Evolutionary conservation across 176 grass and related monocot species (phyloP).

Genomic region (Olyra latifolia): DNA sequence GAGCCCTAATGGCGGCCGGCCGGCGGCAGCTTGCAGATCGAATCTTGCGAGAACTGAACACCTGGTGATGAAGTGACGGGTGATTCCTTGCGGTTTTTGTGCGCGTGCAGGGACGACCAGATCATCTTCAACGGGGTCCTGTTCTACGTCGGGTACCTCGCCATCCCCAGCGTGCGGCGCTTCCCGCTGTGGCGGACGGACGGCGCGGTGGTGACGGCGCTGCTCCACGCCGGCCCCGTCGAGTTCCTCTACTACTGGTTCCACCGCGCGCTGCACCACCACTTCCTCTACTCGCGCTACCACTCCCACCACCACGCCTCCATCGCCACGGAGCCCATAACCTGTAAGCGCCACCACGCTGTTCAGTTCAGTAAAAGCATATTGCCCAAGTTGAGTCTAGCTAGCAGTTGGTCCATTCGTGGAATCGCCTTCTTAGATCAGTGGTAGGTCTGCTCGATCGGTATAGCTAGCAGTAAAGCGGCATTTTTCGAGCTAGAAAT

Average conservation of each 20-base stretch:
- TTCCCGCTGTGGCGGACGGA: constrained; percentile 67
- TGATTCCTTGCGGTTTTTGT: too few relatives aligned
- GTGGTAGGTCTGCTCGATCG: too few relatives aligned
- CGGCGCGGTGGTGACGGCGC: constrained; percentile 45
- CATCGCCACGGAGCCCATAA: constrained; percentile 91
- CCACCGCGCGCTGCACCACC: constrained; percentile 93
- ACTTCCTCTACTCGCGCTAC: constrained; percentile 89
- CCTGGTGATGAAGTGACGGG: too few relatives aligned
- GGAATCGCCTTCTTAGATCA: not conserved
- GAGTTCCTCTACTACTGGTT: constrained; percentile 99
- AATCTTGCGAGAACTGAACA: too few relatives aligned
- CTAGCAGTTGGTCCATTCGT: not conserved
- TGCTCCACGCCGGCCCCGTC: constrained; percentile 67
- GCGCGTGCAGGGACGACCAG: constrained; percentile 79
- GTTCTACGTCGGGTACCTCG: constrained; percentile 47
- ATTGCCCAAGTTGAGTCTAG: not conserved
- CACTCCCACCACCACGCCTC: constrained; percentile 90
- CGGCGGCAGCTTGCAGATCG: too few relatives aligned
- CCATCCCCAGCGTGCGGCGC: constrained; percentile 10
- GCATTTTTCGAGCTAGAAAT: too few relatives aligned
- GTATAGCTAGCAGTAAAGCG: too few relatives aligned
- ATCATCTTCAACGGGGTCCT: constrained; percentile 78
- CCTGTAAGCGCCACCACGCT: constrained; percentile 45
- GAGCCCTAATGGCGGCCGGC: too few relatives aligned
- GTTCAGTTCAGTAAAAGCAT: not conserved